Percentiles rank a stretch among this genome's conserved stretches.
phyloP scores from a whole-genome alignment of 2,329 filamentous ascomycete species.

The Colletotrichum sp. region DNA sequence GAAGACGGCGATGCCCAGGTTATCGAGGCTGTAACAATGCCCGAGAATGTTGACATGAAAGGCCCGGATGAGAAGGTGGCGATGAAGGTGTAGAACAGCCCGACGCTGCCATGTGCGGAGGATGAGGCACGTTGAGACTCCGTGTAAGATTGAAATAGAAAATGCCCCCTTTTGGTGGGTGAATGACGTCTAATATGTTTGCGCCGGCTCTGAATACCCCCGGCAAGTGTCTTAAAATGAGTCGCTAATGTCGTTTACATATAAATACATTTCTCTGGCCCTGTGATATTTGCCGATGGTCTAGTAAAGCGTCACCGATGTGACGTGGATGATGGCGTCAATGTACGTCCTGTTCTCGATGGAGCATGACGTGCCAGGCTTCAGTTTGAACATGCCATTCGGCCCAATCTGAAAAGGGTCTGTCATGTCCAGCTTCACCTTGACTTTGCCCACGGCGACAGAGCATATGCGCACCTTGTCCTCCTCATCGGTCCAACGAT shows the following conservation, averaged over 20 bases:
- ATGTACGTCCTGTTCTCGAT: slow-evolving; percentile 49
- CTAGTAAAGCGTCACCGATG: slow-evolving; percentile 28
- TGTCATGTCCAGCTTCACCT: slow-evolving; percentile 37
- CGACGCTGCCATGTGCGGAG: neutral
- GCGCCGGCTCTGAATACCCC: neutral
- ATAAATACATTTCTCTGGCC: neutral
- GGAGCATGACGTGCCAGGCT: slow-evolving; percentile 39
- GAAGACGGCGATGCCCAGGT: neutral
- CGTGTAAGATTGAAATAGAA: neutral
- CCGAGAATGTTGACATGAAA: neutral
- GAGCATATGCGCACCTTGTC: slow-evolving; percentile 43
- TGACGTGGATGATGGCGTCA: slow-evolving; percentile 49
- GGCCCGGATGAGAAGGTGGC: neutral
- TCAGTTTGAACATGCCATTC: slow-evolving; percentile 50
- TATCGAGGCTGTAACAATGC: neutral
- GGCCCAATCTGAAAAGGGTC: slow-evolving; percentile 46
- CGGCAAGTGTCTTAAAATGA: neutral
- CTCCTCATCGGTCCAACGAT: slow-evolving; percentile 32
- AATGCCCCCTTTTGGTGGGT: neutral
- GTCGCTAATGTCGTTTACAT: neutral
- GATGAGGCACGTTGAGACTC: neutral
- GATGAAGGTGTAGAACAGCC: neutral
- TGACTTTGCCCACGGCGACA: slow-evolving; percentile 45
- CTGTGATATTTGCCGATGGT: neutral
- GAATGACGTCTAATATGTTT: neutral